Percentiles rank a stretch among this genome's conserved stretches.
phyloP scores from a whole-genome alignment of 352 stramenopile genomes.

The Phytophthora nicotianae region DNA sequence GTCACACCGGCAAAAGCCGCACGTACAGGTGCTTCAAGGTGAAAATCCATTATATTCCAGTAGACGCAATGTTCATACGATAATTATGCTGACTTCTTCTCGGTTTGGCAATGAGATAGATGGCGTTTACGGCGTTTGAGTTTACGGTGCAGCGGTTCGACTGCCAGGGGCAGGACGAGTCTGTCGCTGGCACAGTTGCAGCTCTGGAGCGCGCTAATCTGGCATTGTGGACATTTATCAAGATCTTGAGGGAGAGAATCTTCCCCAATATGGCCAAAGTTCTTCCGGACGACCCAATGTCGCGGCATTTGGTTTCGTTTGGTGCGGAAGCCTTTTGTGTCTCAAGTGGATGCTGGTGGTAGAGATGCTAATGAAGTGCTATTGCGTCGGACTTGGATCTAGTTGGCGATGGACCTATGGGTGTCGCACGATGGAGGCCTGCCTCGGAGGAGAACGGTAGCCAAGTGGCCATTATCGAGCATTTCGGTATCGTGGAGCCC shows the following conservation, averaged over 20 bases:
- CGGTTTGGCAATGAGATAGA: slow-evolving; percentile 25
- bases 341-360: not conserved
- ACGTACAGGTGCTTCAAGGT: slow-evolving; percentile 68
- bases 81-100: slow-evolving; percentile 4
- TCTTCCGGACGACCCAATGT: slow-evolving; percentile 41
- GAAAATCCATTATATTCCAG: not conserved
- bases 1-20: slow-evolving; percentile 71
- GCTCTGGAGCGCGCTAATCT: slow-evolving; percentile 32
- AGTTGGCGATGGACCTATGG: slow-evolving; percentile 80
- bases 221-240: slow-evolving; percentile 55
- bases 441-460: slow-evolving; percentile 43
- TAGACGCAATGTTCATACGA: too few relatives aligned
- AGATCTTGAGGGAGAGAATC: slow-evolving; percentile 55
- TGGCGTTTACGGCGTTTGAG: slow-evolving; percentile 38
- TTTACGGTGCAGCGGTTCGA: slow-evolving; percentile 66
- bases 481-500: slow-evolving; percentile 56
- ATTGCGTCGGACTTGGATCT: slow-evolving; percentile 3
- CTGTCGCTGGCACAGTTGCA: slow-evolving; percentile 24
- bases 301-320: slow-evolving; percentile 67
- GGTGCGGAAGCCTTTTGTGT: slow-evolving; percentile 38
- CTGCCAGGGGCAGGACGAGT: slow-evolving; percentile 41
- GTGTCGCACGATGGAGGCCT: slow-evolving; percentile 54
- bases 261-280: slow-evolving; percentile 39
- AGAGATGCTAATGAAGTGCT: slow-evolving; percentile 17
- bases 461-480: slow-evolving; percentile 57